Base-by-base conservation (phyloP, 495 filamentous ascomycete species). In the Aspergillus nanangensis region DNA sequence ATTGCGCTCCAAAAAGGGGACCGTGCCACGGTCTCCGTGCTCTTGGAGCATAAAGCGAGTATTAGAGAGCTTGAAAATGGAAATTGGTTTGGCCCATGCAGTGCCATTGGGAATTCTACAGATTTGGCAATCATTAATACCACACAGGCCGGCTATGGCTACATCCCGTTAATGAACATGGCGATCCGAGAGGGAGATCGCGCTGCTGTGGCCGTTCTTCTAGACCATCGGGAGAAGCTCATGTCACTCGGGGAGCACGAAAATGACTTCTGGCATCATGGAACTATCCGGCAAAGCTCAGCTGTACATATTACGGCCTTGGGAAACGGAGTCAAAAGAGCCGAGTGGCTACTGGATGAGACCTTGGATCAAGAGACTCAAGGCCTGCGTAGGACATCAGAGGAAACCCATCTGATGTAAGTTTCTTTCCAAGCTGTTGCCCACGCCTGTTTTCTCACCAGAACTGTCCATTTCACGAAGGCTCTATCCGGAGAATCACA, bases 81-180 rank as follows among this genome's bases (percentile, higher is more conserved):
- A 3, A 43, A 47, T 19, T 52, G 49, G 49, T 52, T 52, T 11
- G 49, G 49, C 3, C 49, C 49, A 1, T 52, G 49, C 44, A 52
- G 49, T 23, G 38, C 44, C 3, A 24, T 20, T 2, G 45, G 39
- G 13, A 21, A 38, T 5, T n/a, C 31, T 10, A 27, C 32, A 7
- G 33, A 43, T 38, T 15, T 38, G 17, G 14, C 38, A 25, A 15
- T 15, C 4, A 11, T 35, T 5, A 25, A 44, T 8, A 39, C 20
- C 8, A 9, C 23, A 20, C 4, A 5, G 17, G 32, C 33, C 4
- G 35, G 17, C 32, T 21, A 38, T 8, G 17, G 20, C 32, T 42
- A 38, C 9, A 43, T 52, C 20, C 49, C 49, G 14, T 15, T 52
- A 15, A 42, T 47, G 44, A 29, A 45, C 20, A 45, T 50, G 41